Conservation (phyloP, 164 flowering plant genomes). For the Annona cherimola region DNA sequence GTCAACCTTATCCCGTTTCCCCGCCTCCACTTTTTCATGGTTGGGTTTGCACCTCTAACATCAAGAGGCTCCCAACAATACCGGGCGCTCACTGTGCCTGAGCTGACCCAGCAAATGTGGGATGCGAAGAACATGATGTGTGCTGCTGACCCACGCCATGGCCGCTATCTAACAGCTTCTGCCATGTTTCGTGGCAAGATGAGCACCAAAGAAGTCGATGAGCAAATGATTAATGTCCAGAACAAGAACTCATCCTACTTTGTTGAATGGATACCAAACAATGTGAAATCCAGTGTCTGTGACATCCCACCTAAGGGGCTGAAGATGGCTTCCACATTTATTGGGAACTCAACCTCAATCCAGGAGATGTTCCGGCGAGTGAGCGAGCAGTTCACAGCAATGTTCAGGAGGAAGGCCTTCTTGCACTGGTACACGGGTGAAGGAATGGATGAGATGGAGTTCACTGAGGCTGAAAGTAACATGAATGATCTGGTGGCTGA, state of each 20-base stretch:
- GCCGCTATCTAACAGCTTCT: not conserved
- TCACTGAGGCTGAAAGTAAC: conserved; percentile 21
- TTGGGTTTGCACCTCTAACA: not conserved
- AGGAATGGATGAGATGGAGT: conserved; percentile 21
- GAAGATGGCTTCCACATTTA: conserved; percentile 21
- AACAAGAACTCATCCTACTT: conserved; percentile 25
- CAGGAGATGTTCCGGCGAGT: conserved; percentile 18
- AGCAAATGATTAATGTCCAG: conserved; percentile 22
- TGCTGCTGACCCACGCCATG: conserved; percentile 16
- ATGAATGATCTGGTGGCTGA: conserved; percentile 16
- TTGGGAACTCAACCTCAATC: conserved; percentile 22
- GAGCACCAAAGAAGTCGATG: conserved; percentile 18
- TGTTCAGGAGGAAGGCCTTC: conserved; percentile 17
- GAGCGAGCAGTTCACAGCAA: conserved; percentile 15
- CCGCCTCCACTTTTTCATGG: not conserved
- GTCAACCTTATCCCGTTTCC: not conserved
- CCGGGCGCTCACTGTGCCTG: conserved; percentile 6
- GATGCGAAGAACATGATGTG: conserved; percentile 21
- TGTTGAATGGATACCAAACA: conserved; percentile 24
- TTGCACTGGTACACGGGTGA: conserved; percentile 21
- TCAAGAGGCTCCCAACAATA: not conserved
- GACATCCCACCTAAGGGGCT: conserved; percentile 23
- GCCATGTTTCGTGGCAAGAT: not conserved
- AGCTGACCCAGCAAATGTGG: conserved; percentile 20
- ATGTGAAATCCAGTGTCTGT: conserved; percentile 24